Conservation (phyloP, 75 land plant genomes). For the Sequoia sempervirens region DNA sequence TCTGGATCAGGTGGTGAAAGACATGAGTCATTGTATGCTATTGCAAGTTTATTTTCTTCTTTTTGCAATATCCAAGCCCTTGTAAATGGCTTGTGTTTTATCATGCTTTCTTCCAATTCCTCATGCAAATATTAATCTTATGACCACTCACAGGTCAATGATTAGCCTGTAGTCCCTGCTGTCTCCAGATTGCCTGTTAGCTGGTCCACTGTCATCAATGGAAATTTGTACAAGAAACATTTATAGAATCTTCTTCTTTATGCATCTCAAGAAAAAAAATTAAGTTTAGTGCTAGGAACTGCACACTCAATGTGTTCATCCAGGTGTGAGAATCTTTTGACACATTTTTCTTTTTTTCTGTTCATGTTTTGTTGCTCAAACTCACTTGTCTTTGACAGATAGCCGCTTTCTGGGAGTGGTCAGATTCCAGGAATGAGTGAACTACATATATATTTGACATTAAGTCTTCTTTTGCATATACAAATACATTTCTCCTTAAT, state of each 20-base stretch:
- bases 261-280: too few species aligned
- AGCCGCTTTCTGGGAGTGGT: not conserved
- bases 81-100: not conserved
- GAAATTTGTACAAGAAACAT: not conserved
- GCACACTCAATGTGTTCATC: not conserved
- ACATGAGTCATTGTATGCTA: not conserved
- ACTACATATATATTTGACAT: not conserved
- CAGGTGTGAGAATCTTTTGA: not conserved
- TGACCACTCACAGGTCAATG: too few species aligned
- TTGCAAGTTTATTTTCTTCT: not conserved
- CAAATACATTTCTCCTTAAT: not conserved
- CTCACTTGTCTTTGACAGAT: not conserved
- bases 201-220: not conserved
- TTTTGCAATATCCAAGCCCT: not conserved
- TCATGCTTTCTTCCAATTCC: not conserved
- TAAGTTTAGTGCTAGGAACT: not conserved
- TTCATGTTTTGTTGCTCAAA: not conserved
- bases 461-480: not conserved
- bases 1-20: not conserved
- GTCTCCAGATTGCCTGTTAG: too few species aligned
- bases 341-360: not conserved
- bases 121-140: too few species aligned
- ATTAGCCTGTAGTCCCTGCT: too few species aligned
- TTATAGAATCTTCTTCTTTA: not conserved
- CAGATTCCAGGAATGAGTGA: not conserved